Evolutionary conservation across 1,284 basidiomycete species (phyloP).

Genomic region (Singerocomus rubriflavus): DNA sequence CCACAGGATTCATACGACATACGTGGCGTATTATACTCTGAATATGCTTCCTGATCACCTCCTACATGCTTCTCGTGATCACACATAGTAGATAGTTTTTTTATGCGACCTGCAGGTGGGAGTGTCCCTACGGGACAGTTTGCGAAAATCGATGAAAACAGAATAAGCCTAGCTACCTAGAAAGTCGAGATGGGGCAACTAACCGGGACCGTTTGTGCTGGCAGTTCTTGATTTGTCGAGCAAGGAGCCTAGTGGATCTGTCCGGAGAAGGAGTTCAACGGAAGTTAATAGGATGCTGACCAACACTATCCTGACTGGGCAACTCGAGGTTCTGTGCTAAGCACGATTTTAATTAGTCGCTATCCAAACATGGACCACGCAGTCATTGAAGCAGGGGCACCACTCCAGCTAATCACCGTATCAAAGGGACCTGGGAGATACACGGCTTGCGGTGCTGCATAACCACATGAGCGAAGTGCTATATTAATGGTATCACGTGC

Average conservation of each 20-base stretch:
- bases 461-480: too few species aligned
- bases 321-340: background rate
- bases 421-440: too few species aligned
- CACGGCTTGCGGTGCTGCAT: background rate
- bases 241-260: background rate
- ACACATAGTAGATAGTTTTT: constrained; percentile 1
- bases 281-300: constrained; percentile 1
- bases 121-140: constrained; percentile 1
- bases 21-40: constrained; percentile 12
- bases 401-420: too few species aligned
- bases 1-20: constrained; percentile 6
- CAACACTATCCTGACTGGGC: background rate
- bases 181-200: constrained; percentile 2
- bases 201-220: constrained; percentile 2
- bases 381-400: background rate
- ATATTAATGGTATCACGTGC: too few species aligned
- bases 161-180: background rate
- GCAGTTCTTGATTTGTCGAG: constrained; percentile 3
- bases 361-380: constrained; percentile 15
- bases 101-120: background rate
- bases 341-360: background rate
- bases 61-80: background rate
- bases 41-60: constrained; percentile 1
- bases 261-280: background rate
- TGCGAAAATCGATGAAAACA: background rate